Evolutionary conservation across 2,329 filamentous ascomycete species (phyloP).

Genomic region (Cordyceps pruinosa): DNA sequence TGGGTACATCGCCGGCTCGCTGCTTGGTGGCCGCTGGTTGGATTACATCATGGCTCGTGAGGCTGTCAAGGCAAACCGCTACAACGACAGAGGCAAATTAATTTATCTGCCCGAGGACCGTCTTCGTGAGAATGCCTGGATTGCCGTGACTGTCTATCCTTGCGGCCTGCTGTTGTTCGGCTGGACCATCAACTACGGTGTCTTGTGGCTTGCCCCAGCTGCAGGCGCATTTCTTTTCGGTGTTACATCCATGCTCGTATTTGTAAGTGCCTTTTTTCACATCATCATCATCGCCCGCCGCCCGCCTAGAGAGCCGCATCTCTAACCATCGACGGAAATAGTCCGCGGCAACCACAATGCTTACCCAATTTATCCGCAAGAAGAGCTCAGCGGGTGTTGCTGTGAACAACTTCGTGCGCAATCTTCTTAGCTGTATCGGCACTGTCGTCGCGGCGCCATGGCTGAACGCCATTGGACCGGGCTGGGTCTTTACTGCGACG

Average conservation of each 20-base stretch:
- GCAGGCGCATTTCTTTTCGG: slow-evolving; percentile 70
- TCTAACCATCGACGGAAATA: slow-evolving; percentile 17
- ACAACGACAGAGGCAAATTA: slow-evolving; percentile 58
- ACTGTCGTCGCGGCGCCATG: slow-evolving; percentile 63
- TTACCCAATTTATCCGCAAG: slow-evolving; percentile 76
- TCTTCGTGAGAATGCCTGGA: slow-evolving; percentile 75
- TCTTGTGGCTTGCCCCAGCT: slow-evolving; percentile 57
- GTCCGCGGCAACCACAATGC: slow-evolving; percentile 67
- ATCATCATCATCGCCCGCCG: too few relatives aligned
- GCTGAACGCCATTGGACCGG: slow-evolving; percentile 63
- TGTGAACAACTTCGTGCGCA: slow-evolving; percentile 74
- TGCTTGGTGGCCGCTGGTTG: slow-evolving; percentile 70
- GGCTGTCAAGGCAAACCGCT: slow-evolving; percentile 61
- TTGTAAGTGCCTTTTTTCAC: slow-evolving; percentile 37
- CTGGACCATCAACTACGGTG: slow-evolving; percentile 61
- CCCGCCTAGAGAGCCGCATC: too few relatives aligned
- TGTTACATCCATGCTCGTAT: slow-evolving; percentile 66
- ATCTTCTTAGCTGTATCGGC: slow-evolving; percentile 69
- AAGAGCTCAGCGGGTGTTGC: slow-evolving; percentile 67
- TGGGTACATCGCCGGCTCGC: slow-evolving; percentile 63
- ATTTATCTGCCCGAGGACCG: slow-evolving; percentile 71
- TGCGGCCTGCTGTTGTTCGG: slow-evolving; percentile 67
- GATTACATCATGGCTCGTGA: slow-evolving; percentile 75
- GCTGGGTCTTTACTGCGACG: slow-evolving; percentile 63
- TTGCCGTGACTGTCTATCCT: slow-evolving; percentile 65